A percentile compares a stretch with the other conserved stretches of the same genome.
Evolutionary conservation across 305 asterid species (phyloP).

Genomic region (Solanum hybrid): DNA sequence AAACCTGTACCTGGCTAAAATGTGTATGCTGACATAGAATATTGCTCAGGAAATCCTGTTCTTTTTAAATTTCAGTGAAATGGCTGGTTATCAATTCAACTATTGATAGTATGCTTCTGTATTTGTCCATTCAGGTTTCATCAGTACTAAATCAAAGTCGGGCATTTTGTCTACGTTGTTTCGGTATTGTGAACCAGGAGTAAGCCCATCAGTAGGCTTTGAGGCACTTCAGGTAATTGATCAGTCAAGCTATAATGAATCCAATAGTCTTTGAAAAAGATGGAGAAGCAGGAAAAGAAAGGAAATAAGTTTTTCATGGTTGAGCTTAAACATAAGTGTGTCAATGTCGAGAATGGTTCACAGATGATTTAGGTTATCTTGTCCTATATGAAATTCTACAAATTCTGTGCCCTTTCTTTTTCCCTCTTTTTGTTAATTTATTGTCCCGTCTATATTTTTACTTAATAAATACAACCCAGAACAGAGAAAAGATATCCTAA

Average conservation of each 20-base stretch:
- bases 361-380: not conserved
- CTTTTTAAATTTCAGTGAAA: not conserved
- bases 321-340: not conserved
- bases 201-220: constrained; percentile 49
- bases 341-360: not conserved
- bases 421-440: not conserved
- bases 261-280: not conserved
- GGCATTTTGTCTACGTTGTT: constrained; percentile 53
- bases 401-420: not conserved
- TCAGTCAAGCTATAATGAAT: not conserved
- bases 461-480: not conserved
- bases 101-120: not conserved
- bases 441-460: not conserved
- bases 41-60: not conserved
- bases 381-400: not conserved
- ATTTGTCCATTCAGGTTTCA: constrained; percentile 41
- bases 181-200: constrained; percentile 44
- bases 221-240: constrained; percentile 80
- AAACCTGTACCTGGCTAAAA: not conserved
- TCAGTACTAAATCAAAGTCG: constrained; percentile 34
- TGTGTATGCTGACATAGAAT: not conserved
- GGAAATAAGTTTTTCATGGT: not conserved
- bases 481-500: not conserved
- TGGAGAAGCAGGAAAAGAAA: not conserved
- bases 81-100: not conserved